A percentile compares a stretch with the other conserved stretches of the same genome.
Evolutionary conservation across 2,329 filamentous ascomycete species (phyloP).

Genomic region (Xylaria polymorpha): DNA sequence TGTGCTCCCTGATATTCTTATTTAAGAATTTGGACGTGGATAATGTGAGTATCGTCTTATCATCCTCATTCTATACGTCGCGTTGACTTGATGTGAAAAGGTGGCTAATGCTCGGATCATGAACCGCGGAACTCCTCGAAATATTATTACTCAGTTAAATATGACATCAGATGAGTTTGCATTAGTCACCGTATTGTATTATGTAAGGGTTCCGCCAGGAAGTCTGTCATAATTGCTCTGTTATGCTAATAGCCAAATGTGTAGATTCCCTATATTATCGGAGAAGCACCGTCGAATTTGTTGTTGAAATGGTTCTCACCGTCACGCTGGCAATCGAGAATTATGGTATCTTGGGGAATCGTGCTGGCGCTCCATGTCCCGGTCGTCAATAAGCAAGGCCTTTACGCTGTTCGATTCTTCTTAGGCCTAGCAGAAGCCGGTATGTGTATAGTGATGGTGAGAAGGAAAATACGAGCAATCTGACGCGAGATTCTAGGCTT

Average conservation of each 20-base stretch:
- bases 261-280: constrained; percentile 54
- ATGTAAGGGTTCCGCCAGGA: constrained; percentile 46
- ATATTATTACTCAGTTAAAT: constrained; percentile 56
- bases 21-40: constrained; percentile 56
- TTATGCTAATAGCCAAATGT: neutral
- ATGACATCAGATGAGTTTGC: constrained; percentile 57
- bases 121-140: constrained; percentile 54
- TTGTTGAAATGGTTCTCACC: constrained; percentile 55
- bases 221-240: too few relatives aligned
- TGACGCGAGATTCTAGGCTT: constrained; percentile 44
- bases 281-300: constrained; percentile 56
- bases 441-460: constrained; percentile 46
- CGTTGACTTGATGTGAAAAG: constrained; percentile 32
- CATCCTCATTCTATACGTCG: neutral
- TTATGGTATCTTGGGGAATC: constrained; percentile 56
- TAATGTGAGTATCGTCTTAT: constrained; percentile 46
- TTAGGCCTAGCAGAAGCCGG: constrained; percentile 50
- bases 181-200: constrained; percentile 54
- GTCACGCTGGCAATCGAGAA: constrained; percentile 55
- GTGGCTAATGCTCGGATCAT: constrained; percentile 58
- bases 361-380: constrained; percentile 51
- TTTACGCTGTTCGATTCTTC: constrained; percentile 55
- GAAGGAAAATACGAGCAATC: constrained; percentile 26
- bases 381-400: constrained; percentile 53
- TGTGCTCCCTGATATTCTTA: constrained; percentile 56